Evolutionary conservation across 2,329 filamentous ascomycete genomes (phyloP), one percentile per base, ranked within the genome.

Genomic region (Diaporthe caulivora): DNA sequence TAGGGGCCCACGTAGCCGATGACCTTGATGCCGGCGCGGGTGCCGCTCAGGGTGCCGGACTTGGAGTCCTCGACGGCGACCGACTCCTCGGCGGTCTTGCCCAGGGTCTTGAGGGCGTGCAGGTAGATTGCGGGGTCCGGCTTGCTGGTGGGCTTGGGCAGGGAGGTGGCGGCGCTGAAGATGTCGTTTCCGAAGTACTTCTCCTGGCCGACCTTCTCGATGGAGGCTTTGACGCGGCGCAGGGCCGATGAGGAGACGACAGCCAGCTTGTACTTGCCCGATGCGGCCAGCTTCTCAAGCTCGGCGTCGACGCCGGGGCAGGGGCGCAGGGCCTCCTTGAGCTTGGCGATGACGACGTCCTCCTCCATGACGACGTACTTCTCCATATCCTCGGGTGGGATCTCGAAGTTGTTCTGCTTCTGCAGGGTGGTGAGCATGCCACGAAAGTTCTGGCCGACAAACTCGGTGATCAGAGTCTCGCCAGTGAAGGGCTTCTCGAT

Each of bases 381-480:
- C 78, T 97, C 92, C 73, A 95, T 84, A 80, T 97, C 93, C 2
- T 90, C 91, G 26, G 87, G 82, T 34, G 84, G 78, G 84, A 98
- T 90, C 70, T 88, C 84, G 84, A 97, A 96, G 83, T 88, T 87
- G 87, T 94, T 92, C 83, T 93, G 92, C 82, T 91, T 86, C 83
- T 95, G 92, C 75, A 98, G 90, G 75, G 90, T 91, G 74, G 87
- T 84, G 85, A 97, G 92, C 94, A 97, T 97, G 84, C 94, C 94
- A 78, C 95, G 94, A 89, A 97, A 98, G 89, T 97, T 97, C 83
- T 97, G 93, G 79, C 95, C 95, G 78, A 98, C 94, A 80, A 97
- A 98, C 85, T 97, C 94, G 78, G 88, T 86, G 85, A 97, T 94
- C 76, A 98, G 92, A 74, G 91, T 88, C 62, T 92, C 90, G 80